Evolutionary conservation across 208 protist species (phyloP), one percentile per base, ranked within the genome.

Genomic region (Porcisia hertigi): DNA sequence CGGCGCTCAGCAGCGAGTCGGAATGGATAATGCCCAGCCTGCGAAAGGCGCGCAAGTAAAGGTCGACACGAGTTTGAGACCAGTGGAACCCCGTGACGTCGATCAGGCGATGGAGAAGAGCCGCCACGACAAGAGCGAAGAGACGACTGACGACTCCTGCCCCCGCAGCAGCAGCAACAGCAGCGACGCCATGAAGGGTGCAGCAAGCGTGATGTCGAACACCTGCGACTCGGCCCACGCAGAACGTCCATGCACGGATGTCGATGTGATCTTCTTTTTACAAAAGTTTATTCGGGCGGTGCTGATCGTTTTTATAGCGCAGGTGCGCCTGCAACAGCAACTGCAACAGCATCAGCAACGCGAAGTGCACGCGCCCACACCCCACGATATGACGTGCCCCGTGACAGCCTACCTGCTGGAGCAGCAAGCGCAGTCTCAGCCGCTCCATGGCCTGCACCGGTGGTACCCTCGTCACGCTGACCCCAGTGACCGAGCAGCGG

Each of bases 251-350:
- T 49, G 57, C 16, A 43, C 54, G n/a, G 74, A 69, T 39, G 69
- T 82, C 9, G 63, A 80, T 49, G 77, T 80, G 16, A 58, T 73
- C 34, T 84, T 84, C 49, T 92, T 94, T 65, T 36, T 93, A 0
- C 81, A 84, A 20, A 80, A 81, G 54, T 94, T 92, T 45, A 71
- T 90, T 57, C 88, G 86, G 7, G 86, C 86, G 14, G 79, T 88
- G 25, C 54, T 94, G 25, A 64, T 94, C 55, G 76, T 88, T n/a
- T 73, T 91, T 2, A 66, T 87, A 18, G 86, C 88, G 9, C 86
- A 92, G 74, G 76, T 92, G 14, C 81, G 83, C 12, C 77, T 84
- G 43, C 75, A 69, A 36, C 67, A 86, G 69, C 60, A 30, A 30
- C 45, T 55, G 25, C 41, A 36, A 30, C 11, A 41, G 34, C 72